Evolutionary conservation across 202 grass and related monocot species (phyloP).

Genomic region (Dendrocalamus latiflorus): DNA sequence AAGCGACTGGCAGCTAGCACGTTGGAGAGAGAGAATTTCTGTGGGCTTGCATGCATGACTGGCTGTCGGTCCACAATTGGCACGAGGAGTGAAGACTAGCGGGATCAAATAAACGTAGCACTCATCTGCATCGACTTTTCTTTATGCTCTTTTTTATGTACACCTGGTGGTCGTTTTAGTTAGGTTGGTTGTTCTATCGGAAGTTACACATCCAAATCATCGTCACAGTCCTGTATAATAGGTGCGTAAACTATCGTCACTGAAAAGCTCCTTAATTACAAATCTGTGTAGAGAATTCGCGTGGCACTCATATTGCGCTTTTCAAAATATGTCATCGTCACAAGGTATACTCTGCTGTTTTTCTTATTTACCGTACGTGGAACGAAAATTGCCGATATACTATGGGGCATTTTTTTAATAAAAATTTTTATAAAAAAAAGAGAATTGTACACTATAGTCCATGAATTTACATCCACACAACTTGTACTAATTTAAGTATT

Average conservation of each 20-base stretch:
- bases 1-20: neutral
- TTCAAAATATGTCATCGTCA: constrained; percentile 1
- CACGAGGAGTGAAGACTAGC: neutral
- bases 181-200: neutral
- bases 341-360: neutral
- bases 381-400: neutral
- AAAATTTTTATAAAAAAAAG: no score
- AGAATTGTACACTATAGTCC: neutral
- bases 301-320: neutral
- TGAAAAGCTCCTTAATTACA: neutral
- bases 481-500: neutral
- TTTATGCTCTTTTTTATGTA: neutral
- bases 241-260: neutral
- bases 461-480: neutral
- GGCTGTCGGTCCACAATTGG: neutral
- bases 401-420: no score
- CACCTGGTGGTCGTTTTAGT: neutral
- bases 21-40: neutral
- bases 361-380: neutral
- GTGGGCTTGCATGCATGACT: neutral
- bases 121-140: neutral
- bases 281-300: neutral
- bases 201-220: neutral
- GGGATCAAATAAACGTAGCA: neutral
- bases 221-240: neutral